A percentile compares a stretch with the other conserved stretches of the same genome.
Evolutionary conservation across 345 rosid species (phyloP).

Genomic region (Heritiera littoralis): DNA sequence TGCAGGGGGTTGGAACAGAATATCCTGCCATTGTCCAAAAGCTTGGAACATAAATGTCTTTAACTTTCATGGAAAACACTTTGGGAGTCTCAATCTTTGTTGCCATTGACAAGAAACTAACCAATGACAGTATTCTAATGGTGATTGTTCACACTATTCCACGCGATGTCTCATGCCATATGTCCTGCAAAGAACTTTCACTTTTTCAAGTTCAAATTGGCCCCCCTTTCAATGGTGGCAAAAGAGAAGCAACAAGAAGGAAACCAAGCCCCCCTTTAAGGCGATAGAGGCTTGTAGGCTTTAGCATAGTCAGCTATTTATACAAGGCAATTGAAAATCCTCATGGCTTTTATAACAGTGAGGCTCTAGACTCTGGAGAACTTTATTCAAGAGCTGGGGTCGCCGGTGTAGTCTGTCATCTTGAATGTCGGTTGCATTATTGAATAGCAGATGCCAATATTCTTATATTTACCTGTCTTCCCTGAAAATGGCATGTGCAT

Average conservation of each 20-base stretch:
- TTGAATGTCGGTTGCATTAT: neutral
- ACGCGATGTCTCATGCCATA: constrained; percentile 9
- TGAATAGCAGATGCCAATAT: neutral
- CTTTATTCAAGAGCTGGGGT: neutral
- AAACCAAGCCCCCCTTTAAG: neutral
- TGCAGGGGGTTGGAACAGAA: neutral
- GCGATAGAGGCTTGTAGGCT: neutral
- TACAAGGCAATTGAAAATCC: neutral
- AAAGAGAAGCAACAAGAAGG: neutral
- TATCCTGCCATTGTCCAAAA: constrained; percentile 3
- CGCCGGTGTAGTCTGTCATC: neutral
- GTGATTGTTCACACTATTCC: constrained; percentile 12
- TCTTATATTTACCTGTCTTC: neutral
- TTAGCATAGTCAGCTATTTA: neutral
- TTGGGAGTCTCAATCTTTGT: constrained; percentile 18
- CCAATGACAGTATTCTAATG: constrained; percentile 16
- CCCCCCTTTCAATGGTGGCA: neutral
- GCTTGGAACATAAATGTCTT: constrained; percentile 13
- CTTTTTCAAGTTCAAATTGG: neutral
- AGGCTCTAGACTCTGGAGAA: neutral
- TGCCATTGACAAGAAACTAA: constrained; percentile 24
- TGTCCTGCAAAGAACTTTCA: constrained; percentile 10
- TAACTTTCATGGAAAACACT: constrained; percentile 7
- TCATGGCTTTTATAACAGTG: neutral
- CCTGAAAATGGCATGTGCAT: neutral